Conservation (phyloP, 1,284 basidiomycete species). For the Ustilago nuda region DNA sequence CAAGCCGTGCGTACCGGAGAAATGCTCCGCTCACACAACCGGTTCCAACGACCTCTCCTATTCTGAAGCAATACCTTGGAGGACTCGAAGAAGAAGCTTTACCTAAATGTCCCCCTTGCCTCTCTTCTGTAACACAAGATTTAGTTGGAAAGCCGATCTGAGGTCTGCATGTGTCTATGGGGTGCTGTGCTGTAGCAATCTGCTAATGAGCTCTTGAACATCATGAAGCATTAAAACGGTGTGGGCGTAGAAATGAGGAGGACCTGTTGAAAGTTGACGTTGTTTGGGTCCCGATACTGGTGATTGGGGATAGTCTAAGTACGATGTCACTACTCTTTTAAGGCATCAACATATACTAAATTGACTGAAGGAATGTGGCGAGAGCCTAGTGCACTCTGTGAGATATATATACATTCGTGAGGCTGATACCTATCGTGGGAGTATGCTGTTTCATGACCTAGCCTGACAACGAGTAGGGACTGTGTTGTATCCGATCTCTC, state of each 20-base stretch:
- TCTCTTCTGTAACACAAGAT: not conserved
- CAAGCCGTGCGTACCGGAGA: constrained; percentile 17
- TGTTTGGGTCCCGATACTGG: not conserved
- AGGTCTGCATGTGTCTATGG: not conserved
- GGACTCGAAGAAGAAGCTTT: not conserved
- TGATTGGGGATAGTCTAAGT: not conserved
- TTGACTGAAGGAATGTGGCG: no score
- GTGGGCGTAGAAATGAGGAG: no score
- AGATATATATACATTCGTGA: no score
- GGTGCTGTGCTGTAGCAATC: not conserved
- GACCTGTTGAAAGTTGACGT: not conserved
- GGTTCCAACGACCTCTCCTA: constrained; percentile 28
- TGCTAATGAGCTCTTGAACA: not conserved
- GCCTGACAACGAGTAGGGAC: no score
- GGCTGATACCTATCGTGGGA: no score
- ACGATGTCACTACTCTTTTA: no score
- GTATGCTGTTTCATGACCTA: no score
- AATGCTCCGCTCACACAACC: constrained; percentile 29
- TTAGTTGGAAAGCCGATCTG: not conserved
- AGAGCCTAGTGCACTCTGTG: no score
- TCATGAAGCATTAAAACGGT: not conserved
- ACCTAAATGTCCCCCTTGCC: not conserved
- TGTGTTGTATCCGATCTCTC: no score
- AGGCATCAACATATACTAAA: no score
- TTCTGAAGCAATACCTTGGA: constrained; percentile 3